Base-by-base conservation (phyloP, 2,329 filamentous ascomycete species). In the Penicillium hesseltinei region DNA sequence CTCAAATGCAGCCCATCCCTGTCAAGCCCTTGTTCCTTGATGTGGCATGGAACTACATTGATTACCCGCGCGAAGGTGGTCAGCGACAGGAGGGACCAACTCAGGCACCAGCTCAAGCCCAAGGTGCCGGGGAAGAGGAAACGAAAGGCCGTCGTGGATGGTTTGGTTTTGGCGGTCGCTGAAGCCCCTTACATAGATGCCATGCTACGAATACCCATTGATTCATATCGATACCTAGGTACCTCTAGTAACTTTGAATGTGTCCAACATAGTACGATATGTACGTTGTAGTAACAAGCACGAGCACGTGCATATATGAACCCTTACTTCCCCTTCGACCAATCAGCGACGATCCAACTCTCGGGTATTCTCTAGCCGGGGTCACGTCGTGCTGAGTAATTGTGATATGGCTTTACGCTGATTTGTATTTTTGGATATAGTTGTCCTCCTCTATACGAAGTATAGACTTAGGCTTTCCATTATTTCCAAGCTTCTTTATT, bases 21-120 rank as follows among this genome's bases (percentile, higher is more conserved):
- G 88, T 96, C 51, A 99, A 99, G 79, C 94, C 94, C 29, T 82
- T 97, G 35, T 97, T 97, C 81, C 85, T 97, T 58, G 94, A 99
- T 71, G 88, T 96, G 8, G 94, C 94, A 10, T 99, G 91, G 90
- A 97, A 97, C 73, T 97, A 97, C 72, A 92, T 99, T 61, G 86
- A 91, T 48, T 99, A 99, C 71, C 92, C 92, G 0, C 87, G 86
- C 35, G 85, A 85, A 59, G 66, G 56, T 23, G 25, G 29, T 8
- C 61, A 65, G 25, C 62, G 64, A 33, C 58, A 67, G 31, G 68
- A 70, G 58, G 67, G 61, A 17, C 71, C 72, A 29, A 60, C 66
- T 5, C 64, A 71, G 13, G 3, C 33, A 13, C 39, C 21, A 23
- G 23, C 54, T 10, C 48, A 44, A 38, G 5, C 49, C 7, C 33